These are phyloP conservation scores for Pulicaria dysenterica DNA, from an alignment of 129 eudicot genomes.

Conservation along the genomic window DNA sequence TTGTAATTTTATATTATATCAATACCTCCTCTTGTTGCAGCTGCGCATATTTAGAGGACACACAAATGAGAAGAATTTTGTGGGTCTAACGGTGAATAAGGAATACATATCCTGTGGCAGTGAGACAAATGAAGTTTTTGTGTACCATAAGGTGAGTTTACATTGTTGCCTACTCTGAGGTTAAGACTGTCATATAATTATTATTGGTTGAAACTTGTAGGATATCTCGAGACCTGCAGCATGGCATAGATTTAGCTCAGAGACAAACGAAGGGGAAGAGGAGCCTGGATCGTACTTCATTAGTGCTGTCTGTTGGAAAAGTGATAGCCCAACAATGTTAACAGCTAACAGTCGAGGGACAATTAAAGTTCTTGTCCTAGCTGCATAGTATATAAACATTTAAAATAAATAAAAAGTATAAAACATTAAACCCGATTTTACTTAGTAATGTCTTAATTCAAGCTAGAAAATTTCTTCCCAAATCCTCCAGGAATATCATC, in stretches of 20 bases:
- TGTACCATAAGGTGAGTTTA: slow-evolving; percentile 69
- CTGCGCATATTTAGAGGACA: slow-evolving; percentile 76
- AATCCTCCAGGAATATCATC: neutral
- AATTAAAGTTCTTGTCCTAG: slow-evolving; percentile 67
- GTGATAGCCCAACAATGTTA: slow-evolving; percentile 65
- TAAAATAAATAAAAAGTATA: neutral
- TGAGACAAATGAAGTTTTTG: slow-evolving; percentile 77
- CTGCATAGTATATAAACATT: slow-evolving; percentile 41
- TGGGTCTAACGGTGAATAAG: slow-evolving; percentile 66
- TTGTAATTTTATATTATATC: too few species aligned
- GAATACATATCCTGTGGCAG: slow-evolving; percentile 84
- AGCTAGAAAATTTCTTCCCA: slow-evolving; percentile 8
- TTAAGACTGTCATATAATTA: neutral
- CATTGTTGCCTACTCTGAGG: neutral
- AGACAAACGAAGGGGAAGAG: slow-evolving; percentile 50
- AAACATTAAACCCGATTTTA: neutral
- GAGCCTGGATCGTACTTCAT: slow-evolving; percentile 65
- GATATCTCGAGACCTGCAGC: slow-evolving; percentile 75
- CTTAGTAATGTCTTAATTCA: neutral
- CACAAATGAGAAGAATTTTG: slow-evolving; percentile 77
- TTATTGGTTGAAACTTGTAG: slow-evolving; percentile 32
- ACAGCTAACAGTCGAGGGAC: slow-evolving; percentile 83
- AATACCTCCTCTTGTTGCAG: slow-evolving; percentile 31
- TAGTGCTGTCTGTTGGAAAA: slow-evolving; percentile 86
- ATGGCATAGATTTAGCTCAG: slow-evolving; percentile 54